These are phyloP conservation scores for Astrocystis sublimbata DNA, from an alignment of 495 filamentous ascomycete genomes.

Conservation along the genomic window DNA sequence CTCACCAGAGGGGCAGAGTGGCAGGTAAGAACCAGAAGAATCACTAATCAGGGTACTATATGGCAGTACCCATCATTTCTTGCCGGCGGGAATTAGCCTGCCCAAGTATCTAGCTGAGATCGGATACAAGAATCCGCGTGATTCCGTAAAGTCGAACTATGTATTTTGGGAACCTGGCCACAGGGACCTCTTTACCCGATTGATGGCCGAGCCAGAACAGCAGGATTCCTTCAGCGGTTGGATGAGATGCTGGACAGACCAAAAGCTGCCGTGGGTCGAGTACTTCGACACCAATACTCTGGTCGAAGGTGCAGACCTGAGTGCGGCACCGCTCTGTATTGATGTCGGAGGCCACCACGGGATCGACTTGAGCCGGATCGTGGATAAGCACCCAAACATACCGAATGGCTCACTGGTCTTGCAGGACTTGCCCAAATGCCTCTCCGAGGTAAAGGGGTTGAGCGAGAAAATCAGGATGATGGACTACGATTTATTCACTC, in stretches of 20 bases:
- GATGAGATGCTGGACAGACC: conserved; percentile 24
- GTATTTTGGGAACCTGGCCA: conserved; percentile 16
- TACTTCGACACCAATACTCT: conserved; percentile 28
- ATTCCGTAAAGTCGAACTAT: conserved; percentile 21
- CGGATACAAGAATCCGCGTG: conserved; percentile 17
- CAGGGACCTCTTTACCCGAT: conserved; percentile 23
- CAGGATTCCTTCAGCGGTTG: conserved; percentile 22
- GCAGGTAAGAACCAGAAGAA: not conserved
- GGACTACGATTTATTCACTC: conserved; percentile 36
- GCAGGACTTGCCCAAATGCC: conserved; percentile 38
- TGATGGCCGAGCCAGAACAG: conserved; percentile 9
- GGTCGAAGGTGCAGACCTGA: conserved; percentile 25
- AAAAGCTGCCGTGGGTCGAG: conserved; percentile 26
- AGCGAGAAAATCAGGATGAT: conserved; percentile 26
- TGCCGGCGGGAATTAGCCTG: conserved; percentile 16
- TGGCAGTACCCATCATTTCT: not conserved
- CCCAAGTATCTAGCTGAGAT: conserved; percentile 27
- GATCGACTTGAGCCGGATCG: conserved; percentile 26
- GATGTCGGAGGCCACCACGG: conserved; percentile 47
- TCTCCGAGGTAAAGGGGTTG: conserved; percentile 22
- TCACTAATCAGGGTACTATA: not conserved
- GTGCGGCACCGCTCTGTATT: conserved; percentile 29
- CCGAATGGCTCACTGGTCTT: conserved; percentile 37
- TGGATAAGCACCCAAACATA: conserved; percentile 31
- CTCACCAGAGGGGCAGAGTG: not conserved